These are phyloP conservation scores for Orbilia brochopaga DNA, from an alignment of 2,329 filamentous ascomycete genomes.

Conservation along the genomic window DNA sequence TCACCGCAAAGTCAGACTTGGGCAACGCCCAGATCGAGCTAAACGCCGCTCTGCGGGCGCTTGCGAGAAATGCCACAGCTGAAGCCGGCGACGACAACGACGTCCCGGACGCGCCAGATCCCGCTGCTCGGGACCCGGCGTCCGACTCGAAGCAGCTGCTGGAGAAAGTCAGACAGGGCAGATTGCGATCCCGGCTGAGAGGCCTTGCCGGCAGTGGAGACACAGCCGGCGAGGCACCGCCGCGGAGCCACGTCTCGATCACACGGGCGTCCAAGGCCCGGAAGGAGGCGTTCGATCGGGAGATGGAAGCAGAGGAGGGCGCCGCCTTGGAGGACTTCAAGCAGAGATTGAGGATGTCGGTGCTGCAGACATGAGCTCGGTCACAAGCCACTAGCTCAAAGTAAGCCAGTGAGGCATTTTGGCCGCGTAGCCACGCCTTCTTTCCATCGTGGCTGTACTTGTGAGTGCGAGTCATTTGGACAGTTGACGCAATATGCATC, in stretches of 20 bases:
- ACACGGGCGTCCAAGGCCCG: slow-evolving; percentile 33
- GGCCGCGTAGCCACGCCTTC: neutral
- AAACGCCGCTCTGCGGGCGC: slow-evolving; percentile 47
- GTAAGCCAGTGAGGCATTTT: no score
- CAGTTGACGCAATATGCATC: no score
- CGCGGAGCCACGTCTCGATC: slow-evolving; percentile 31
- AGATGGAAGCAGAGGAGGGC: slow-evolving; percentile 45
- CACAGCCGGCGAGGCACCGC: slow-evolving; percentile 9
- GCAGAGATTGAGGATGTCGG: slow-evolving; percentile 44
- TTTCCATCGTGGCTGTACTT: neutral
- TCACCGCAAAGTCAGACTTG: slow-evolving; percentile 51
- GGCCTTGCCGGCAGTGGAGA: slow-evolving; percentile 23
- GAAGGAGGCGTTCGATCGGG: slow-evolving; percentile 42
- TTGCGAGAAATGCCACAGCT: slow-evolving; percentile 29
- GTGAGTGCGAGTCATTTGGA: neutral
- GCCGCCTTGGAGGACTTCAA: slow-evolving; percentile 49
- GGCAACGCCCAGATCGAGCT: slow-evolving; percentile 53
- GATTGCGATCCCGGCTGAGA: slow-evolving; percentile 51
- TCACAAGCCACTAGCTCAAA: neutral
- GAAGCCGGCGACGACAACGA: slow-evolving; percentile 14
- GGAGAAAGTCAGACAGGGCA: slow-evolving; percentile 48
- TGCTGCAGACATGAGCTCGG: slow-evolving; percentile 28
- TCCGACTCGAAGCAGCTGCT: slow-evolving; percentile 33
- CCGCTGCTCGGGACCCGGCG: slow-evolving; percentile 2
- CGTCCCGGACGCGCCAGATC: slow-evolving; percentile 37